Conservation (phyloP, 2,329 filamentous ascomycete genomes). For the Colletotrichum graminicola region DNA sequence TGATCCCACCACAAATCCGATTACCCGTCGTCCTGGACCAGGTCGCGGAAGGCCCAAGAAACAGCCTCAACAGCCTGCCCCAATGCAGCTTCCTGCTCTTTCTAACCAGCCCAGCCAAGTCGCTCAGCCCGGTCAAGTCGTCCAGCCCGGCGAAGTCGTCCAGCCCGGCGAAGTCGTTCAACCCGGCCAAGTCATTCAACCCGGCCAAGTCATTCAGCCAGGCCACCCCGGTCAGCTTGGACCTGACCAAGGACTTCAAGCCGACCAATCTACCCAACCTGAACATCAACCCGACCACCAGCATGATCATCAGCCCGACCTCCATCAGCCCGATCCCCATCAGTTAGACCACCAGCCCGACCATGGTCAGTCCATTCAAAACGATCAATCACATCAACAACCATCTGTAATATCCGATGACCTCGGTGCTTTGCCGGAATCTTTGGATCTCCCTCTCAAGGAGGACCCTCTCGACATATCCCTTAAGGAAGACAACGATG, state of each 20-base stretch:
- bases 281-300: constrained; percentile 7
- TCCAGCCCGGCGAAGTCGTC: constrained; percentile 12
- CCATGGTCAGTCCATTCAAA: constrained; percentile 6
- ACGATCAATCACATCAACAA: constrained; percentile 12
- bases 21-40: constrained; percentile 70
- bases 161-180: constrained; percentile 14
- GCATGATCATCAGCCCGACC: not conserved
- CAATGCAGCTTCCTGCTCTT: constrained; percentile 32
- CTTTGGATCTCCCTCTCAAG: constrained; percentile 35
- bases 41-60: constrained; percentile 68
- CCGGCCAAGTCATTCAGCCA: not conserved
- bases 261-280: constrained; percentile 37
- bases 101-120: constrained; percentile 22
- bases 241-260: constrained; percentile 16
- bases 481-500: constrained; percentile 47
- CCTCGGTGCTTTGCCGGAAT: constrained; percentile 23
- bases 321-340: not conserved
- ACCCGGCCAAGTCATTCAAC: constrained; percentile 10
- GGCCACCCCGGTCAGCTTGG: constrained; percentile 12
- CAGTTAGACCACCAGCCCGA: constrained; percentile 12
- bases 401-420: constrained; percentile 20
- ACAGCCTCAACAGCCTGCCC: constrained; percentile 47
- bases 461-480: constrained; percentile 45
- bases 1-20: constrained; percentile 69
- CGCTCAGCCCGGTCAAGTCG: constrained; percentile 13